phyloP scores from a whole-genome alignment of 2,329 filamentous ascomycete genomes.

The Ophiostoma tasmaniense region DNA sequence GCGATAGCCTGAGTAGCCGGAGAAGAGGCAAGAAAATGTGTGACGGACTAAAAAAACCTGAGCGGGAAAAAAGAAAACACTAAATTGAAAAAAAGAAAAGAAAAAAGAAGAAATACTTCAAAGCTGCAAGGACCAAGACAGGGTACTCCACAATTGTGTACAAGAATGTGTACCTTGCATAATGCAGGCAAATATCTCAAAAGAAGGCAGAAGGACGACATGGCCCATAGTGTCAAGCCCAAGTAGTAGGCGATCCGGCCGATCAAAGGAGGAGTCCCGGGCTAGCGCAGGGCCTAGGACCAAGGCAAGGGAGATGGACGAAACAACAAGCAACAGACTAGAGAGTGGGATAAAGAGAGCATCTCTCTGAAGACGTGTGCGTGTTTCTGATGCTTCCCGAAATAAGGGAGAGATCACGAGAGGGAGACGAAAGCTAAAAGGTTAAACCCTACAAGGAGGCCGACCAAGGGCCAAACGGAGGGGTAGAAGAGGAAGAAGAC shows the following conservation, averaged over 20 bases:
- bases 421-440: neutral
- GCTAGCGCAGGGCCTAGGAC: conserved; percentile 2
- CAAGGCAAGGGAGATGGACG: conserved; percentile 1
- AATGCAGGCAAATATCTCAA: neutral
- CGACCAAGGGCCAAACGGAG: neutral
- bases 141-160: conserved; percentile 15
- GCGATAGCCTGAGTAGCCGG: neutral
- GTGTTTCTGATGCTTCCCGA: neutral
- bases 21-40: neutral
- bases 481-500: neutral
- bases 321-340: neutral
- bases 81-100: neutral
- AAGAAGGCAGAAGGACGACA: conserved; percentile 3
- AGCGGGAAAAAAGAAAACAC: neutral
- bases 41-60: neutral
- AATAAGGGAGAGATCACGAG: neutral
- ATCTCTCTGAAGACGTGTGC: neutral
- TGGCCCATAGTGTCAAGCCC: neutral
- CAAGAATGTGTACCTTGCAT: conserved; percentile 13
- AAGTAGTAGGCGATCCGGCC: conserved; percentile 3
- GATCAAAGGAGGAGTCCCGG: conserved; percentile 5
- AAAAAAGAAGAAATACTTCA: conserved; percentile 3
- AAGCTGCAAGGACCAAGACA: conserved; percentile 13
- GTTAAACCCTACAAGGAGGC: neutral
- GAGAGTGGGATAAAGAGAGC: neutral